These are phyloP conservation scores for Fallopia convolvulus DNA, from an alignment of 148 eudicot genomes.

Conservation along the genomic window DNA sequence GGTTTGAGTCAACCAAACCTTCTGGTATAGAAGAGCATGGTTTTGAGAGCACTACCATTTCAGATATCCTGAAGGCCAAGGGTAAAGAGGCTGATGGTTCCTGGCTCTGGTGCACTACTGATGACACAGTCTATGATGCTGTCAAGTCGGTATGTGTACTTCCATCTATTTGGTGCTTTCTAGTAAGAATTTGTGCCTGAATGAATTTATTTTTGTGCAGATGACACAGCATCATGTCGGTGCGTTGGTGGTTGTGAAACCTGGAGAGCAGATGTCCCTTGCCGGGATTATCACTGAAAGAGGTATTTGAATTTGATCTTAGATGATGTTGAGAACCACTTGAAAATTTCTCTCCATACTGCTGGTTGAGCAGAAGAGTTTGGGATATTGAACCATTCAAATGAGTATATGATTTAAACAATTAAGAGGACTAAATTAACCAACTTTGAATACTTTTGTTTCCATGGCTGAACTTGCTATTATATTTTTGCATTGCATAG, in stretches of 20 bases:
- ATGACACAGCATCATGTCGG: conserved; percentile 99
- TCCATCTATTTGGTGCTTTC: not conserved
- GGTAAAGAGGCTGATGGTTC: conserved; percentile 96
- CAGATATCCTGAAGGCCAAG: conserved; percentile 72
- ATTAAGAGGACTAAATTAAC: not conserved
- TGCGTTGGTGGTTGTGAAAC: conserved; percentile 92
- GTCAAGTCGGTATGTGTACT: conserved; percentile 72
- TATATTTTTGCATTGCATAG: not conserved
- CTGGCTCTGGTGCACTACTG: conserved; percentile 97
- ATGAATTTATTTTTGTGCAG: conserved; percentile 25
- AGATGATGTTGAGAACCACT: not conserved
- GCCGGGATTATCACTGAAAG: conserved; percentile 98
- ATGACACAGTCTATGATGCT: conserved; percentile 91
- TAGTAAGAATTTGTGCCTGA: not conserved
- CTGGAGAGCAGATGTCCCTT: conserved; percentile 68
- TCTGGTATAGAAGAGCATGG: conserved; percentile 88
- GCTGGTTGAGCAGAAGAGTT: not conserved
- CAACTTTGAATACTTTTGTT: not conserved
- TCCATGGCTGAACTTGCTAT: not conserved
- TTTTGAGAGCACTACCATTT: conserved; percentile 88
- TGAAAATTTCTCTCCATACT: not conserved
- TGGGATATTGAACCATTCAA: not conserved
- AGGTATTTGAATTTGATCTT: conserved; percentile 29
- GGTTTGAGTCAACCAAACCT: conserved; percentile 56
- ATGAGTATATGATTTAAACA: not conserved